These are phyloP conservation scores for Podaxis carcinomalis DNA, from an alignment of 768 basidiomycete species.

Conservation along the genomic window DNA sequence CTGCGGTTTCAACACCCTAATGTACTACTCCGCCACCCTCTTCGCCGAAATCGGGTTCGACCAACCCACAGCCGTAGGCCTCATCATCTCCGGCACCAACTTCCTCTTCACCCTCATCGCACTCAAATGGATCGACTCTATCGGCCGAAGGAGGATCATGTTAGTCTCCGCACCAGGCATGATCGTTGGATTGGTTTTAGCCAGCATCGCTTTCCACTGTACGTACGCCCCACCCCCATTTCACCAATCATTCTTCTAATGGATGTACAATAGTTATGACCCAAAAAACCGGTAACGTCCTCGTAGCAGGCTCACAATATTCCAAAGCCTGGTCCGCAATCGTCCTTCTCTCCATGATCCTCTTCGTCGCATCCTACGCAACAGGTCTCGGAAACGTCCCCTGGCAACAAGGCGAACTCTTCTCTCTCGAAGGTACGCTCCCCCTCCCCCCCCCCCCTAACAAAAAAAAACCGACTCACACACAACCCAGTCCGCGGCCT, in stretches of 20 bases:
- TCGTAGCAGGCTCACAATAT: constrained; percentile 57
- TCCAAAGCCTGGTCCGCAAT: constrained; percentile 59
- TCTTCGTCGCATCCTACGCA: constrained; percentile 81
- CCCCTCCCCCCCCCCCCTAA: not conserved
- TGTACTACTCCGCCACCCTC: constrained; percentile 72
- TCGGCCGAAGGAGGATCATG: constrained; percentile 70
- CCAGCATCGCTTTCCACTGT: constrained; percentile 66
- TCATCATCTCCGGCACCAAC: constrained; percentile 76
- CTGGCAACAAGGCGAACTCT: constrained; percentile 87
- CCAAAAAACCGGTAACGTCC: constrained; percentile 50
- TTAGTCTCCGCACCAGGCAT: constrained; percentile 69
- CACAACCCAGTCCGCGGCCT: constrained; percentile 54
- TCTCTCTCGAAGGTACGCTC: constrained; percentile 49
- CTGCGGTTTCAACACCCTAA: constrained; percentile 80
- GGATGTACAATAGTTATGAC: constrained; percentile 45
- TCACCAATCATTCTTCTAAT: not conserved
- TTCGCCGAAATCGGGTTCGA: constrained; percentile 80
- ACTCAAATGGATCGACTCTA: constrained; percentile 67
- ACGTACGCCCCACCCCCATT: constrained; percentile 19
- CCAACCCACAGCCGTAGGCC: constrained; percentile 77
- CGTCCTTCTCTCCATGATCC: constrained; percentile 76
- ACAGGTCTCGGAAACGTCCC: constrained; percentile 77
- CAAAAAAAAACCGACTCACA: not conserved
- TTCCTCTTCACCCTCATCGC: constrained; percentile 77
- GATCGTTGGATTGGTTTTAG: constrained; percentile 60